A percentile compares a stretch with the other conserved stretches of the same genome.
Evolutionary conservation across 495 filamentous ascomycete species (phyloP).

Genomic region (Xylaria bambusicola): DNA sequence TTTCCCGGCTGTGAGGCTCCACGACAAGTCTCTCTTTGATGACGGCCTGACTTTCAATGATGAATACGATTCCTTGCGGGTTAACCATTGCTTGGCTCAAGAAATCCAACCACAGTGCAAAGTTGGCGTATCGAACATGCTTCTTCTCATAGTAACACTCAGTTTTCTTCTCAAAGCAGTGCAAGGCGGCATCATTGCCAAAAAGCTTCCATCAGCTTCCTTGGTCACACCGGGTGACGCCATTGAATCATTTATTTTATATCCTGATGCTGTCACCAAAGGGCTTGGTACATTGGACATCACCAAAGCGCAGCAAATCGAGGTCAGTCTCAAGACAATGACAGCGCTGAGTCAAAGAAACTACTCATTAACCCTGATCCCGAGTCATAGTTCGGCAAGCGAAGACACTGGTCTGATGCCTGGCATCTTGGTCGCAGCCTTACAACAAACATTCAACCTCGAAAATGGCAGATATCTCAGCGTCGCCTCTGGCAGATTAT

Average conservation of each 20-base stretch:
- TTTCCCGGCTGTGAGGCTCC: background rate
- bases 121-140: constrained; percentile 14
- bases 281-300: constrained; percentile 20
- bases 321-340: background rate
- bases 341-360: background rate
- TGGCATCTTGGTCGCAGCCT: background rate
- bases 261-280: constrained; percentile 12
- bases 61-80: background rate
- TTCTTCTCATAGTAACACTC: constrained; percentile 9
- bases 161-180: constrained; percentile 10
- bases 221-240: constrained; percentile 20
- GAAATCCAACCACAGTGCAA: constrained; percentile 1
- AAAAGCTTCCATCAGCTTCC: background rate
- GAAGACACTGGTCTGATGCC: background rate
- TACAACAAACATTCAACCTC: background rate
- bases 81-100: background rate
- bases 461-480: background rate
- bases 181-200: background rate
- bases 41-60: background rate
- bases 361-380: background rate
- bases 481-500: background rate
- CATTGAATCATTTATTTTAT: constrained; percentile 23
- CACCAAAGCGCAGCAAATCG: constrained; percentile 7
- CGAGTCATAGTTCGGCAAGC: background rate
- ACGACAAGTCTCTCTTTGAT: background rate